phyloP scores from a whole-genome alignment of 768 basidiomycete species.

The Terana coerulea region DNA sequence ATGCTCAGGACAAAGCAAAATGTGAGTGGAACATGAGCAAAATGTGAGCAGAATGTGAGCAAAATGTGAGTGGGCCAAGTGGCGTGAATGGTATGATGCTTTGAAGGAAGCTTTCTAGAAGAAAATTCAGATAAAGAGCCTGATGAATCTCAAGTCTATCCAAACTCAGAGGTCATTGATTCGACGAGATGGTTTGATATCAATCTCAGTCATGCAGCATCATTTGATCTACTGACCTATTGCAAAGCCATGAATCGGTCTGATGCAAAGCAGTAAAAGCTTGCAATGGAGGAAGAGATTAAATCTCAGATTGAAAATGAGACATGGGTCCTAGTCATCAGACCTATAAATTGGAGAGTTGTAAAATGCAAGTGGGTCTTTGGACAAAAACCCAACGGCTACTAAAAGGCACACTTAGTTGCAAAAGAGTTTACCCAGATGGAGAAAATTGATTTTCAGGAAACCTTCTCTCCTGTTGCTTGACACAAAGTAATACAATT shows the following conservation, averaged over 20 bases:
- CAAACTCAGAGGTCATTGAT: too few relatives aligned
- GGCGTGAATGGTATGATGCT: too few relatives aligned
- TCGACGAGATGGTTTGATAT: background rate
- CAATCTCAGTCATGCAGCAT: background rate
- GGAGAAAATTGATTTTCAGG: slow-evolving; percentile 23
- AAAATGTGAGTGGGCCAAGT: too few relatives aligned
- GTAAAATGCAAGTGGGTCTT: background rate
- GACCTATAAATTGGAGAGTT: background rate
- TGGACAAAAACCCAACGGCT: slow-evolving; percentile 18
- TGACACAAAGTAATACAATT: slow-evolving; percentile 17
- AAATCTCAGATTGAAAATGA: background rate
- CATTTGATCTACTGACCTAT: background rate
- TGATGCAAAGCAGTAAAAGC: background rate
- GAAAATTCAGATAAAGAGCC: background rate
- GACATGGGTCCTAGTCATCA: background rate
- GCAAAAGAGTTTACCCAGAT: slow-evolving; percentile 18
- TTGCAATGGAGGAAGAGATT: background rate
- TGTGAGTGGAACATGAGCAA: too few relatives aligned
- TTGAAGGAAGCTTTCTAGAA: background rate
- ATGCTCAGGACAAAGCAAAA: background rate
- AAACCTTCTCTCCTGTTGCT: slow-evolving; percentile 30
- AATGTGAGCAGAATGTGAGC: too few relatives aligned
- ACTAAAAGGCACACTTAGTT: slow-evolving; percentile 25
- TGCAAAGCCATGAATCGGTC: background rate
- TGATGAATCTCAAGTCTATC: background rate